Base-by-base conservation (phyloP, 257 asterid genomes). In the Gardenia jasminoides region DNA sequence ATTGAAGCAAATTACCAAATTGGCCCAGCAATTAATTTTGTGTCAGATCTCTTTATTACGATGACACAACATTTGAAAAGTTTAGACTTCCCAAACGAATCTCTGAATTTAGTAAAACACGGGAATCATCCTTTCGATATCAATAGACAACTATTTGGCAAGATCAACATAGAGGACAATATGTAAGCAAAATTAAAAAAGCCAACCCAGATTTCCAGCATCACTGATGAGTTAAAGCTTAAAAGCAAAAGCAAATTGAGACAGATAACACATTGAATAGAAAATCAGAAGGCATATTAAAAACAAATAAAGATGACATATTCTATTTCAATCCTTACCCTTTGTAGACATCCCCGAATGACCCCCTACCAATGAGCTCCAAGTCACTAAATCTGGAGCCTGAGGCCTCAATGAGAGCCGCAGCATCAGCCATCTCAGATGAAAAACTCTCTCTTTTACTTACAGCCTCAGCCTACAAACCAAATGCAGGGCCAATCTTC, bases 361-460 rank as follows among this genome's bases (percentile, higher is more conserved):
- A 96, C 64, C 99, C 99, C 91, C 97, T 89, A 36, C 98, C 98
- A 67, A 96, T 96, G 67, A 96, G 97, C 88, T 93, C 99, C 90
- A 96, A 84, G 81, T 91, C 86, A 83, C 88, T 85, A 86, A 93
- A 96, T 89, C 99, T 92, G 79, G 93, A 85, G 16, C 97, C 97
- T 7, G 94, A 87, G 70, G 96, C 96, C 88, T 93, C 99, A 47
- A 96, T 46, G 36, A 96, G 88, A 77, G 89, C 91, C 15, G 88
- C 96, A 24, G 92, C 93, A 84, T 96, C 98, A 41, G 86, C 90
- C 98, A 95, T 95, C 74, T 66, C 56, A 48, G 15, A 62, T 33
- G 39, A 20, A 74, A 78, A 59, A 64, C 26, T 47, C 26, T 70
- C 30, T 47, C 11, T 54, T 54, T 47, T 44, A 77, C 73, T 76